Percentiles rank a stretch among this genome's conserved stretches.
Evolutionary conservation across 2,329 filamentous ascomycete genomes (phyloP).

Genomic region (Phialophora expanda): DNA sequence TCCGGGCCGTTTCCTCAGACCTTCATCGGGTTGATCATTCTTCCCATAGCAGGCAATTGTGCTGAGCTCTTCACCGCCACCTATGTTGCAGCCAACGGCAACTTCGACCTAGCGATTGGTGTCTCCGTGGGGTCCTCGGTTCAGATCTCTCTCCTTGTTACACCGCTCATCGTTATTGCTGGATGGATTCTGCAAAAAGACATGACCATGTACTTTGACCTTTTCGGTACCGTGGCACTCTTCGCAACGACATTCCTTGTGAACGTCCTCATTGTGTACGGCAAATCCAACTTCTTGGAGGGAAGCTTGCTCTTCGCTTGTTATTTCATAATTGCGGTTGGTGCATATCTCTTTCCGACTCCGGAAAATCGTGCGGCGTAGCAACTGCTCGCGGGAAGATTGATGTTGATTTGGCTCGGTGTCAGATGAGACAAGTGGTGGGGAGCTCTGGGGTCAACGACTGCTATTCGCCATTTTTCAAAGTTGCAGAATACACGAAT

Average conservation of each 20-base stretch:
- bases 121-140: constrained; percentile 82
- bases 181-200: constrained; percentile 75
- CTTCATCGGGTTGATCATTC: constrained; percentile 78
- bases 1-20: constrained; percentile 74
- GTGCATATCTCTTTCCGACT: constrained; percentile 24
- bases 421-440: not conserved
- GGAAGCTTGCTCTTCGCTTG: constrained; percentile 64
- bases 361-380: constrained; percentile 1
- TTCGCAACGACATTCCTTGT: constrained; percentile 76
- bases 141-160: constrained; percentile 81
- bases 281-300: constrained; percentile 64
- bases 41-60: constrained; percentile 79
- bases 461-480: not conserved
- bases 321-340: constrained; percentile 63
- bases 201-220: constrained; percentile 81
- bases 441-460: not conserved
- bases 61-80: constrained; percentile 82
- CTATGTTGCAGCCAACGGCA: constrained; percentile 68
- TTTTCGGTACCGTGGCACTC: constrained; percentile 77
- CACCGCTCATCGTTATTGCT: constrained; percentile 76
- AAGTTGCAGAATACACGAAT: not conserved
- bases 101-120: constrained; percentile 69
- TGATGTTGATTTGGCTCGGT: not conserved
- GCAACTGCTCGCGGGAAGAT: not conserved
- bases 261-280: constrained; percentile 66